Conservation (phyloP, 179 eudicot species). For the Dionaea muscipula region DNA sequence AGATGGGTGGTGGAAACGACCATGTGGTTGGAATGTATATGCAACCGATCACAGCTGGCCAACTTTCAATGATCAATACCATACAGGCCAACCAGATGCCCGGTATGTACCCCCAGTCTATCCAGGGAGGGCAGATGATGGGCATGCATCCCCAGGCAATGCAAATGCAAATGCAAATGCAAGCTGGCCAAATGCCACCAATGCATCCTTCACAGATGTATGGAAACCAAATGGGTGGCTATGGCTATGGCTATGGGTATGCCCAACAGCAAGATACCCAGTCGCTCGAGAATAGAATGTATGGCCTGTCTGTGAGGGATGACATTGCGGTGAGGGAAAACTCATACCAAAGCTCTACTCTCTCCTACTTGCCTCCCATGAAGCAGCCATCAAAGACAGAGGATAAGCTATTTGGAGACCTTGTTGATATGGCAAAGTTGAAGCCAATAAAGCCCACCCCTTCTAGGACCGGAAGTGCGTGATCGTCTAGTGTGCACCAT, state of each 20-base stretch:
- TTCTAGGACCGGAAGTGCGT: slow-evolving; percentile 19
- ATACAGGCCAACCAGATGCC: slow-evolving; percentile 25
- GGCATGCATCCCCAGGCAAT: slow-evolving; percentile 37
- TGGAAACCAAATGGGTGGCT: slow-evolving; percentile 51
- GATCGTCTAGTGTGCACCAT: slow-evolving; percentile 9
- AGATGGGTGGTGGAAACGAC: slow-evolving; percentile 28
- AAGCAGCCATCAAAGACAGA: slow-evolving; percentile 58
- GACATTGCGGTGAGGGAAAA: slow-evolving; percentile 26
- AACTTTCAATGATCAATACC: slow-evolving; percentile 28
- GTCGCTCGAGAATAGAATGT: slow-evolving; percentile 53
- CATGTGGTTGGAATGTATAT: slow-evolving; percentile 40
- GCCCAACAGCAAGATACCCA: slow-evolving; percentile 51
- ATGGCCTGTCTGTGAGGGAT: slow-evolving; percentile 51
- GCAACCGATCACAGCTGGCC: slow-evolving; percentile 42
- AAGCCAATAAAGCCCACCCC: slow-evolving; percentile 35
- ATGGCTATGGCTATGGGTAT: slow-evolving; percentile 37
- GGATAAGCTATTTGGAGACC: slow-evolving; percentile 84
- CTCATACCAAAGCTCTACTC: slow-evolving; percentile 28
- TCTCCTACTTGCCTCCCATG: slow-evolving; percentile 58
- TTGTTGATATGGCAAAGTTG: slow-evolving; percentile 57
- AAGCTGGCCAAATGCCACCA: slow-evolving; percentile 38
- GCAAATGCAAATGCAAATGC: slow-evolving; percentile 14
- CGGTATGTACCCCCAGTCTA: slow-evolving; percentile 41
- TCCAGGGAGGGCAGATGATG: slow-evolving; percentile 34
- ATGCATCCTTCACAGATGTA: slow-evolving; percentile 66